These are phyloP conservation scores for Euphorbia lathyris DNA, from an alignment of 345 rosid genomes.

Conservation along the genomic window DNA sequence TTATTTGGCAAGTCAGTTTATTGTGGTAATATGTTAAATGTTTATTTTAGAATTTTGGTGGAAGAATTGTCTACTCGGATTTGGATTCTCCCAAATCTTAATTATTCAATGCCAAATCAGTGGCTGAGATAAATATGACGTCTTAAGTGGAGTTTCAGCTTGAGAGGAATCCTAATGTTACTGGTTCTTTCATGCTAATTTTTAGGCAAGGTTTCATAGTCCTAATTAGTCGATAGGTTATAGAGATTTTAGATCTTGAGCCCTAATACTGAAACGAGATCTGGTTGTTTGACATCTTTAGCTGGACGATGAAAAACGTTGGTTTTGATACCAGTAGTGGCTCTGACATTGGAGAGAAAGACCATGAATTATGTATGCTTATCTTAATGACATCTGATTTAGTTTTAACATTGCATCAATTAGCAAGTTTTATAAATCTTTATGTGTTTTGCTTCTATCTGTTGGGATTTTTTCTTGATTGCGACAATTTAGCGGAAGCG, in stretches of 20 bases:
- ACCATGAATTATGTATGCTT: constrained; percentile 44
- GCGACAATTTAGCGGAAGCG: too few species aligned
- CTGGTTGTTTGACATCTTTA: background rate
- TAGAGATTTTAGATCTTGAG: background rate
- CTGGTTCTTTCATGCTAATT: background rate
- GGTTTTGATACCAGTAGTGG: constrained; percentile 52
- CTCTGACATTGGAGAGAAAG: constrained; percentile 55
- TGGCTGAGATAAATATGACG: too few species aligned
- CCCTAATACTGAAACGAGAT: too few species aligned
- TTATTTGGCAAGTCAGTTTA: too few species aligned
- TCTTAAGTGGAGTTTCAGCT: too few species aligned
- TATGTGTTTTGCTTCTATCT: background rate
- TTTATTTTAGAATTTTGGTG: background rate
- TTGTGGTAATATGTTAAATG: too few species aligned
- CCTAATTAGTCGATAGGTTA: background rate
- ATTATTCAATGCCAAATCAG: too few species aligned
- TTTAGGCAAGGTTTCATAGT: too few species aligned
- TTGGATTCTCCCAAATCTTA: too few species aligned
- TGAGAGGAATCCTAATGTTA: background rate
- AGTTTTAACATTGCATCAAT: background rate
- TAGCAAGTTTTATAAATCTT: background rate
- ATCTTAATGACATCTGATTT: background rate
- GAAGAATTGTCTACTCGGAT: background rate
- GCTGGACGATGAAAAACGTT: constrained; percentile 21
- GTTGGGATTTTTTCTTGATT: too few species aligned